Evolutionary conservation across 768 basidiomycete species (phyloP).

Genomic region (Harrya chromipes): DNA sequence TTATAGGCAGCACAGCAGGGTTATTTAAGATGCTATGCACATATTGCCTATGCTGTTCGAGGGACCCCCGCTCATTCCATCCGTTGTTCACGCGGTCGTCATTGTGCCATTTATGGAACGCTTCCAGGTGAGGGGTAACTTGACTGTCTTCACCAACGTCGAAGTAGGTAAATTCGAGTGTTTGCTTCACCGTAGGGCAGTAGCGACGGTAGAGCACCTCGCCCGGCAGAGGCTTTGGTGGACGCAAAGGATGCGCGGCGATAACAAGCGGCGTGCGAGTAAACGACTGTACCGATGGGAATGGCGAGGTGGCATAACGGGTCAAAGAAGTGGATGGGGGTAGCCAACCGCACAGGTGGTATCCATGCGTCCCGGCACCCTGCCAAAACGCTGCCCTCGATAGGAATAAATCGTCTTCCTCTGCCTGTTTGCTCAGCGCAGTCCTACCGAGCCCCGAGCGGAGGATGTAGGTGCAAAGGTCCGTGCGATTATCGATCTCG

Average conservation of each 20-base stretch:
- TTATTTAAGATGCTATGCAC: constrained; percentile 35
- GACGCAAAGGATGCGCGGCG: constrained; percentile 50
- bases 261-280: constrained; percentile 47
- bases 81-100: constrained; percentile 42
- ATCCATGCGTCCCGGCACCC: constrained; percentile 40
- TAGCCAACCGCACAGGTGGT: constrained; percentile 33
- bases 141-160: constrained; percentile 18
- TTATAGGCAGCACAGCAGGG: constrained; percentile 37
- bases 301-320: constrained; percentile 22
- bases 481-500: constrained; percentile 27
- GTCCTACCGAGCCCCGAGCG: constrained; percentile 35
- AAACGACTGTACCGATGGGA: constrained; percentile 40
- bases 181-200: constrained; percentile 33
- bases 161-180: constrained; percentile 29
- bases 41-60: constrained; percentile 44
- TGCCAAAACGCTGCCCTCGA: constrained; percentile 48
- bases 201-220: constrained; percentile 40
- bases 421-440: constrained; percentile 2
- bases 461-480: constrained; percentile 38
- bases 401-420: constrained; percentile 35
- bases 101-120: constrained; percentile 51
- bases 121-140: constrained; percentile 35
- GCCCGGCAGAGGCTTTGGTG: constrained; percentile 42
- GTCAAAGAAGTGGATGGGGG: constrained; percentile 30
- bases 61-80: constrained; percentile 45